phyloP scores from a whole-genome alignment of 2,329 filamentous ascomycete species.

The Colletotrichum limetticola region DNA sequence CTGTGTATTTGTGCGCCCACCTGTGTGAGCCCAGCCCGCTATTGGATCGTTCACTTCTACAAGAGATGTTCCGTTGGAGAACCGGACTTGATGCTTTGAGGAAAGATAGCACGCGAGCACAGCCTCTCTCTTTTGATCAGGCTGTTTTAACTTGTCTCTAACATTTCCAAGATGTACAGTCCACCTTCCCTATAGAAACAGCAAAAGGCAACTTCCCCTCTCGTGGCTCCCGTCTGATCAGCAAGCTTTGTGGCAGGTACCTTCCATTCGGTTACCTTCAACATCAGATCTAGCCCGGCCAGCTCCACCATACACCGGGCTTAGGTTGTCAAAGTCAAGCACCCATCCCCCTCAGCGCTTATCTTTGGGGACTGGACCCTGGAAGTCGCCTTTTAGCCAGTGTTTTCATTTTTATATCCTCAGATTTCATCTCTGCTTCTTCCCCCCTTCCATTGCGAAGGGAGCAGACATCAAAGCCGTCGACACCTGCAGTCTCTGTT shows the following conservation, averaged over 20 bases:
- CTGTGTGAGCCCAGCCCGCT: conserved; percentile 7
- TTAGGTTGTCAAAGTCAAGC: conserved; percentile 25
- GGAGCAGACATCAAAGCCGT: background rate
- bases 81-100: background rate
- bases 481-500: conserved; percentile 6
- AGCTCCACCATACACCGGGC: conserved; percentile 27
- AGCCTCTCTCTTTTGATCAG: background rate
- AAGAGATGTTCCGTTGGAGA: background rate
- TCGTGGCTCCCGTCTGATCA: background rate
- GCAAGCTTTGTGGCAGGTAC: conserved; percentile 8
- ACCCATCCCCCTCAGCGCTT: conserved; percentile 29
- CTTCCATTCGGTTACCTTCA: conserved; percentile 13
- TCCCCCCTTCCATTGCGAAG: conserved; percentile 8
- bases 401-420: conserved; percentile 16
- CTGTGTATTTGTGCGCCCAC: background rate
- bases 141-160: background rate
- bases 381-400: conserved; percentile 14
- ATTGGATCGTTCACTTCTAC: background rate
- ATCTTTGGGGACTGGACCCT: conserved; percentile 31
- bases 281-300: background rate
- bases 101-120: conserved; percentile 30
- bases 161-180: background rate
- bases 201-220: background rate
- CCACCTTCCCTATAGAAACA: background rate
- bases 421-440: background rate